These are phyloP conservation scores for Pisolithus microcarpus DNA, from an alignment of 768 basidiomycete genomes.

Conservation along the genomic window DNA sequence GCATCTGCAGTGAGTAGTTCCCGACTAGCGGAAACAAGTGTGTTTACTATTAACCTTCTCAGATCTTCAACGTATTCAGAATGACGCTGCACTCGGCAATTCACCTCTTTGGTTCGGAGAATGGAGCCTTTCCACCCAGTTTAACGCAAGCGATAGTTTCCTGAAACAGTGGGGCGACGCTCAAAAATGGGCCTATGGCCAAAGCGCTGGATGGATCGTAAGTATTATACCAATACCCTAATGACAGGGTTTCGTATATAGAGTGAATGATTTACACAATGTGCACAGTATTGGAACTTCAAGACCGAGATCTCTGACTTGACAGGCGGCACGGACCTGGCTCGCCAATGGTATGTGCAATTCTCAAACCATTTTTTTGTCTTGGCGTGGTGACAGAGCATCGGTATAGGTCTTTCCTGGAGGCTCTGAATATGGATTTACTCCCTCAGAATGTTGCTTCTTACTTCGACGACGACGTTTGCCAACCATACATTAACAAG, in stretches of 20 bases:
- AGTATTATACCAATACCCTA: slow-evolving; percentile 22
- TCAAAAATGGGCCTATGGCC: slow-evolving; percentile 58
- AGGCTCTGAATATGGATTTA: no score
- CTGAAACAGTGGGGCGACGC: slow-evolving; percentile 66
- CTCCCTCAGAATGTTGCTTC: no score
- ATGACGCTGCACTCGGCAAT: slow-evolving; percentile 38
- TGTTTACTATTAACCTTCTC: neutral
- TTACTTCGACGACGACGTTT: no score
- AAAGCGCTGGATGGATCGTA: slow-evolving; percentile 62
- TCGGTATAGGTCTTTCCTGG: neutral
- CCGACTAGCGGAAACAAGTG: neutral
- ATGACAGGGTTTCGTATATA: neutral
- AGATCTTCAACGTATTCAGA: slow-evolving; percentile 56
- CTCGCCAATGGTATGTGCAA: neutral
- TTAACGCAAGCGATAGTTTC: slow-evolving; percentile 56
- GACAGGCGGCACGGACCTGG: neutral
- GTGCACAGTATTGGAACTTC: slow-evolving; percentile 61
- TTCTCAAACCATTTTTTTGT: neutral
- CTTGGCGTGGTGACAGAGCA: neutral
- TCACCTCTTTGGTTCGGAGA: slow-evolving; percentile 51
- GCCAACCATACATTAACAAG: no score
- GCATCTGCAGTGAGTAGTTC: slow-evolving; percentile 57
- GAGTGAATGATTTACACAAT: neutral
- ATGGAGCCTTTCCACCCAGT: slow-evolving; percentile 60
- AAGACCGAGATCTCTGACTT: slow-evolving; percentile 42